Conservation (phyloP, 2,329 filamentous ascomycete genomes). For the Trichophaea hybrida region DNA sequence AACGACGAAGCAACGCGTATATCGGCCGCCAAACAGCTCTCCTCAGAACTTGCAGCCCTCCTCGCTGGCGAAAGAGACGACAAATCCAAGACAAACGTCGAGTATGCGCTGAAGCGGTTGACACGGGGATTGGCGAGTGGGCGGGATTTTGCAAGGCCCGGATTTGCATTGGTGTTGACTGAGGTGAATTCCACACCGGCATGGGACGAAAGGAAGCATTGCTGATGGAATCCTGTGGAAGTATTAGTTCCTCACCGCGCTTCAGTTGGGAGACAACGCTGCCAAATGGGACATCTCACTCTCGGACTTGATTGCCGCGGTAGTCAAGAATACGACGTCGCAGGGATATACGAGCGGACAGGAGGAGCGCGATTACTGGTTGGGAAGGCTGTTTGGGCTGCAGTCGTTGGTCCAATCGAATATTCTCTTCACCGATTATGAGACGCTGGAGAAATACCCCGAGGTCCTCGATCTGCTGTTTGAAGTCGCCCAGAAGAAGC, state of each 20-base stretch:
- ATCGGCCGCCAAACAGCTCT: constrained; percentile 36
- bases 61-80: constrained; percentile 8
- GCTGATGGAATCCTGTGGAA: constrained; percentile 6
- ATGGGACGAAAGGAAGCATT: neutral
- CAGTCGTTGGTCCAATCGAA: constrained; percentile 72
- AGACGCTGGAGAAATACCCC: constrained; percentile 38
- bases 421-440: constrained; percentile 42
- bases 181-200: constrained; percentile 37
- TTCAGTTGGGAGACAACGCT: constrained; percentile 9
- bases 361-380: constrained; percentile 72
- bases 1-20: constrained; percentile 44
- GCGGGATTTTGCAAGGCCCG: constrained; percentile 72
- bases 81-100: constrained; percentile 15
- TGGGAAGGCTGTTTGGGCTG: constrained; percentile 75
- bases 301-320: constrained; percentile 1
- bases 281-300: constrained; percentile 21
- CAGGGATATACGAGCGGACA: constrained; percentile 43
- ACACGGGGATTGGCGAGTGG: constrained; percentile 82
- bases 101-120: constrained; percentile 38
- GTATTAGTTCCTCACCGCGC: constrained; percentile 17
- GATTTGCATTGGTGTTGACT: constrained; percentile 77
- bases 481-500: constrained; percentile 62
- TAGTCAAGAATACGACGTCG: constrained; percentile 35
- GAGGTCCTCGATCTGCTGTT: constrained; percentile 59
- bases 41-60: constrained; percentile 17